Conservation (phyloP, 306 rosid species). For the Psophocarpus tetragonolobus region DNA sequence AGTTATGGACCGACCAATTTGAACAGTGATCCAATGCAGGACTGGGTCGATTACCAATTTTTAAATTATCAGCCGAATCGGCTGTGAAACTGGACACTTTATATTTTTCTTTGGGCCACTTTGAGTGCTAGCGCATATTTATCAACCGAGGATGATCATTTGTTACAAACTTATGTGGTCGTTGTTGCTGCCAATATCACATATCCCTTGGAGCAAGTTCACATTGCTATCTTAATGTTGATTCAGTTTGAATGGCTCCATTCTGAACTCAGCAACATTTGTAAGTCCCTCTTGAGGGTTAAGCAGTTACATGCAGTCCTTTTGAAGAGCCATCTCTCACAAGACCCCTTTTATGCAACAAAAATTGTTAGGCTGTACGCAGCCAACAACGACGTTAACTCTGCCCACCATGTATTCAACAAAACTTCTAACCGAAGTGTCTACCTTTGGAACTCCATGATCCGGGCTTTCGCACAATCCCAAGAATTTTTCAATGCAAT, state of each 20-base stretch:
- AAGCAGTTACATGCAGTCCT: conserved; percentile 70
- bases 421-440: conserved; percentile 57
- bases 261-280: conserved; percentile 52
- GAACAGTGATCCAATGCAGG: no score
- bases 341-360: conserved; percentile 81
- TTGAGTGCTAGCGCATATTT: not conserved
- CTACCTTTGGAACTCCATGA: conserved; percentile 84
- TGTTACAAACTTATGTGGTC: not conserved
- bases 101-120: no score
- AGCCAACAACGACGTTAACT: conserved; percentile 38
- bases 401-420: conserved; percentile 69
- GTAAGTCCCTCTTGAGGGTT: conserved; percentile 53
- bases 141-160: not conserved
- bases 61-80: no score
- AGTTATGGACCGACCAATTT: no score
- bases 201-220: not conserved
- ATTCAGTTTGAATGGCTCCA: conserved; percentile 47
- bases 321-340: conserved; percentile 50
- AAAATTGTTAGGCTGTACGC: conserved; percentile 58
- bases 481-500: conserved; percentile 51
- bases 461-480: conserved; percentile 72
- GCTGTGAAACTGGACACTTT: no score
- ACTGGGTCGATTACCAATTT: no score
- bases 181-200: not conserved
- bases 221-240: conserved; percentile 25